Conservation (phyloP, 1,284 basidiomycete species). For the Cryptococcus floricola region DNA sequence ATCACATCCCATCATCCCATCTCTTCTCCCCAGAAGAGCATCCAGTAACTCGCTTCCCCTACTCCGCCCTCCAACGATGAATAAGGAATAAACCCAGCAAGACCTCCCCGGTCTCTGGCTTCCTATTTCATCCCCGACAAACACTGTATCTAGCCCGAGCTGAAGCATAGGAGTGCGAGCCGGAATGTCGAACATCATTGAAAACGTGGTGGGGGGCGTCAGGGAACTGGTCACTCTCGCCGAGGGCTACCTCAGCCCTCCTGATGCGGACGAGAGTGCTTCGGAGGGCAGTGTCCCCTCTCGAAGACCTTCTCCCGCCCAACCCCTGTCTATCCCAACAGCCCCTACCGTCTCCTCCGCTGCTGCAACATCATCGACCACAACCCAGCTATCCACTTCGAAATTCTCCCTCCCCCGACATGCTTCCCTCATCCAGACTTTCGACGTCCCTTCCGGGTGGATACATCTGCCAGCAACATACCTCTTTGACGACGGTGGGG, state of each 20-base stretch:
- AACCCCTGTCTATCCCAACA: background rate
- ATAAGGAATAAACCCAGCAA: background rate
- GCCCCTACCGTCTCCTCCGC: slow-evolving; percentile 7
- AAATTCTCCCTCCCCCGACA: slow-evolving; percentile 11
- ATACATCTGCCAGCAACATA: slow-evolving; percentile 46
- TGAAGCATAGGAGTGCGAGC: background rate
- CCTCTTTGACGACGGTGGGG: slow-evolving; percentile 23
- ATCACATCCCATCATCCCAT: no score
- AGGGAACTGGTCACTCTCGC: slow-evolving; percentile 38
- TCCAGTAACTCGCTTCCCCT: background rate
- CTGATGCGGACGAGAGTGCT: background rate
- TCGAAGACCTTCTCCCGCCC: no score
- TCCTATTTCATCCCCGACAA: background rate
- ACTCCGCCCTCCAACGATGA: background rate
- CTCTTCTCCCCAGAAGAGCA: background rate
- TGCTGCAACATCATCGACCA: slow-evolving; percentile 1
- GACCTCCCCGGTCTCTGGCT: slow-evolving; percentile 1
- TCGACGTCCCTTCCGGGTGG: slow-evolving; percentile 45
- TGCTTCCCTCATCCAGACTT: slow-evolving; percentile 26
- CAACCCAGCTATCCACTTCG: background rate
- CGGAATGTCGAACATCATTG: slow-evolving; percentile 37
- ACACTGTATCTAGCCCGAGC: background rate
- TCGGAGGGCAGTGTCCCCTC: background rate
- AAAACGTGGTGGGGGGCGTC: slow-evolving; percentile 35
- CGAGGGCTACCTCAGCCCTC: slow-evolving; percentile 21